phyloP scores from a whole-genome alignment of 495 filamentous ascomycete species.

The Mytilinidion resinicola region DNA sequence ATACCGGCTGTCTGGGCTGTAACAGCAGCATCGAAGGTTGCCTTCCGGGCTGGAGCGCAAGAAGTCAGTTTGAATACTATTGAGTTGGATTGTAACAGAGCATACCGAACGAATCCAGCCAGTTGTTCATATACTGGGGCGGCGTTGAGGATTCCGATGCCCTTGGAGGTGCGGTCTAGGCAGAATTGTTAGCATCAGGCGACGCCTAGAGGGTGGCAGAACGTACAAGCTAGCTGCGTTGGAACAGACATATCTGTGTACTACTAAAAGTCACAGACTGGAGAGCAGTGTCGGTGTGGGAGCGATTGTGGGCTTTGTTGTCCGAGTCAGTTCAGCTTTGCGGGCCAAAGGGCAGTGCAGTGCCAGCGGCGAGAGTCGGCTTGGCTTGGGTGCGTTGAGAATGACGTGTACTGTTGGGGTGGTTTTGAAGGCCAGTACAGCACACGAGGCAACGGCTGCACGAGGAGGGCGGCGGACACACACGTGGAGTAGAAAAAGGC shows the following conservation, averaged over 20 bases:
- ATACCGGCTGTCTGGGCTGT: constrained; percentile 91
- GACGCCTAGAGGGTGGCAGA: background rate
- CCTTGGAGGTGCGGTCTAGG: constrained; percentile 84
- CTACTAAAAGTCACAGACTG: constrained; percentile 70
- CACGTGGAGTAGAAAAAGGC: background rate
- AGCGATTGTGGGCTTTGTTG: background rate
- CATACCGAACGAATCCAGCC: constrained; percentile 68
- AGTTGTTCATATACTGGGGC: constrained; percentile 80
- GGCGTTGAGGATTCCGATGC: constrained; percentile 86
- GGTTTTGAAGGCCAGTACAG: constrained; percentile 1
- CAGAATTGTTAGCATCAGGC: constrained; percentile 6
- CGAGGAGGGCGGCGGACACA: background rate
- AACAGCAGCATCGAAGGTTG: constrained; percentile 86
- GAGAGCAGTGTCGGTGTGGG: background rate
- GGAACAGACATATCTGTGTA: constrained; percentile 65
- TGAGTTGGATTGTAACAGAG: background rate
- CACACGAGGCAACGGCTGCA: background rate
- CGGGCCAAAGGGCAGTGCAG: background rate
- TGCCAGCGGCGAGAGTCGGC: background rate
- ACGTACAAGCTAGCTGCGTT: constrained; percentile 78
- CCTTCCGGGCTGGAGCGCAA: constrained; percentile 67
- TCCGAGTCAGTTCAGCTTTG: background rate
- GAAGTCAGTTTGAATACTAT: constrained; percentile 22
- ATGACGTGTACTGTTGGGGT: constrained; percentile 5
- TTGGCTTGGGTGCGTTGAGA: background rate